These are phyloP conservation scores for Trichoderma atroviride DNA, from an alignment of 2,329 filamentous ascomycete species.

Conservation along the genomic window DNA sequence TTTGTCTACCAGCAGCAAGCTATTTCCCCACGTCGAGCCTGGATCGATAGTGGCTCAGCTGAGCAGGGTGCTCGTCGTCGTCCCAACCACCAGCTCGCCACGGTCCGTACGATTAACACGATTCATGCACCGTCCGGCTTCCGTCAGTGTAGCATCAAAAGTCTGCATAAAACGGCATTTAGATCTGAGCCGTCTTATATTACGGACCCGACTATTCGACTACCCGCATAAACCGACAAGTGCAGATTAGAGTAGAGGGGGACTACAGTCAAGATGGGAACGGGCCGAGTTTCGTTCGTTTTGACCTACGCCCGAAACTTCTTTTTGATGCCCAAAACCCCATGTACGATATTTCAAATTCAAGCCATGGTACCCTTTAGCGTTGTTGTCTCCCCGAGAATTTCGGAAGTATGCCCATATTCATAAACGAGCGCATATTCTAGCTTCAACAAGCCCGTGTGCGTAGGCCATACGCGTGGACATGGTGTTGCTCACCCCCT, in stretches of 20 bases:
- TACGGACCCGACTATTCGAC: background rate
- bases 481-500: background rate
- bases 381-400: slow-evolving; percentile 7
- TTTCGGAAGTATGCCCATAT: background rate
- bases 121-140: background rate
- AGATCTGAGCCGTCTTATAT: background rate
- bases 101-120: background rate
- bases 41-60: slow-evolving; percentile 7
- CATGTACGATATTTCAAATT: background rate
- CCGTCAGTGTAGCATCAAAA: background rate
- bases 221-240: background rate
- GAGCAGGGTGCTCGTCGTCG: background rate
- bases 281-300: background rate
- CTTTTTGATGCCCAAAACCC: slow-evolving; percentile 10
- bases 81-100: background rate
- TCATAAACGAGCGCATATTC: slow-evolving; percentile 4
- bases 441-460: background rate
- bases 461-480: background rate
- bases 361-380: slow-evolving; percentile 2
- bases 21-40: background rate
- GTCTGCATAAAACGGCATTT: background rate
- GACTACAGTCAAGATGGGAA: background rate
- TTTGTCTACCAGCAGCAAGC: background rate
- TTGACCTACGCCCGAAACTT: background rate
- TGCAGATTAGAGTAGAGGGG: background rate